Evolutionary conservation across 352 stramenopile genomes (phyloP), one percentile per base, ranked within the genome.

Genomic region (Elongisporangium anandrum): DNA sequence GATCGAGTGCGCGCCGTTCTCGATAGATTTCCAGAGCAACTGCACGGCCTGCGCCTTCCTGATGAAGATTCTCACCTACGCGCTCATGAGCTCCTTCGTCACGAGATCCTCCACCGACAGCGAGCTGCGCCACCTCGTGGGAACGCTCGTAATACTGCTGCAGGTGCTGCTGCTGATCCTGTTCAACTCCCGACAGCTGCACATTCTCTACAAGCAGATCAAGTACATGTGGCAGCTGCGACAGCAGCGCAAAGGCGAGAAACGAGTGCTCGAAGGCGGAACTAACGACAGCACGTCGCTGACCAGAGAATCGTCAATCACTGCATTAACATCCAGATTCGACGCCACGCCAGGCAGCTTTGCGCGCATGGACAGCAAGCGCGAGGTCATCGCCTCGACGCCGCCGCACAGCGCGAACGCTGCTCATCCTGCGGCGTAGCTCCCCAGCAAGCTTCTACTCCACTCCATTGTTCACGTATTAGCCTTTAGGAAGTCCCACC

Each of bases 1-100:
- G 0, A 63, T 88, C 13, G 79, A 91, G 60, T 80, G 66, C 47
- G 59, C 61, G 8, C 81, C 81, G 48, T 91, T 89, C 64, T 79
- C 79, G 19, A 80, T 89, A 70, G 69, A 84, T 12, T 91, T 91
- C 69, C 81, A 91, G 66, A 88, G 71, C 7, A 68, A 82, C 20
- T 88, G 79, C 65, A 81, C 81, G 23, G 78, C 79, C 16, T 80
- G 73, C 6, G 81, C 81, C 16, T 91, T 89, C 59, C 57, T 91
- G n/a, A 87, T 91, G 75, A 91, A 91, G 64, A 91, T 91, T 75
- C 64, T 89, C 56, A 91, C 81, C 45, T 91, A 91, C 61, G 81
- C 79, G 45, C 75, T 91, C n/a, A 88, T 91, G 65, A 87, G 75
- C 34, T 83, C 73, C 38, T 91, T 91, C 53, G 63, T 91, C n/a